Evolutionary conservation across 208 protist species (phyloP).

Genomic region (Leishmania lainsoni): DNA sequence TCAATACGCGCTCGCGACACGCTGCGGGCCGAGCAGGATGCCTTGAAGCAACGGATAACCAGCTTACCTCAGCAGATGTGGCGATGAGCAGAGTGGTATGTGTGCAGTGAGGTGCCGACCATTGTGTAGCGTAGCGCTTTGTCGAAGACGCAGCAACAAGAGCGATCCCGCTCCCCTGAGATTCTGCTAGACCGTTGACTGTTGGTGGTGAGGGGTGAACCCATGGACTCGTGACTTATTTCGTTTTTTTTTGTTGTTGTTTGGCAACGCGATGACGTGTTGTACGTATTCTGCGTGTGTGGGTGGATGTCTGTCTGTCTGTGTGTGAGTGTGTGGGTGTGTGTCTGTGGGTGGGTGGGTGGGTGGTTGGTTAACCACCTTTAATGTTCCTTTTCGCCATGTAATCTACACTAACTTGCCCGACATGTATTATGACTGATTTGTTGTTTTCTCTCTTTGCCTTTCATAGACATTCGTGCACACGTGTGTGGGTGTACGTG

Average conservation of each 20-base stretch:
- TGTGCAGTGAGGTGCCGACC: neutral
- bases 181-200: too few relatives aligned
- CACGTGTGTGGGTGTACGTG: neutral
- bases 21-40: conserved; percentile 40
- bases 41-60: conserved; percentile 23
- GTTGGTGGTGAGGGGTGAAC: neutral
- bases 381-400: neutral
- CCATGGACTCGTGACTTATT: neutral
- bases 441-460: neutral
- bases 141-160: neutral
- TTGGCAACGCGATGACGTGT: neutral
- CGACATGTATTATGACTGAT: neutral
- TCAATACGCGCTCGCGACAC: conserved; percentile 46
- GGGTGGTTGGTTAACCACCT: neutral
- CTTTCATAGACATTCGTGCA: neutral
- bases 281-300: neutral
- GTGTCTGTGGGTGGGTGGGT: neutral
- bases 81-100: neutral
- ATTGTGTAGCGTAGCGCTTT: neutral
- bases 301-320: neutral
- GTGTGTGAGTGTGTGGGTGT: neutral
- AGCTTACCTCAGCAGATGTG: conserved; percentile 2
- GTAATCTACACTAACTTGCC: neutral
- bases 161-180: neutral
- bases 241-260: neutral